Base-by-base conservation (phyloP, 108 stramenopile genomes). In the Cyclotella baltica region DNA sequence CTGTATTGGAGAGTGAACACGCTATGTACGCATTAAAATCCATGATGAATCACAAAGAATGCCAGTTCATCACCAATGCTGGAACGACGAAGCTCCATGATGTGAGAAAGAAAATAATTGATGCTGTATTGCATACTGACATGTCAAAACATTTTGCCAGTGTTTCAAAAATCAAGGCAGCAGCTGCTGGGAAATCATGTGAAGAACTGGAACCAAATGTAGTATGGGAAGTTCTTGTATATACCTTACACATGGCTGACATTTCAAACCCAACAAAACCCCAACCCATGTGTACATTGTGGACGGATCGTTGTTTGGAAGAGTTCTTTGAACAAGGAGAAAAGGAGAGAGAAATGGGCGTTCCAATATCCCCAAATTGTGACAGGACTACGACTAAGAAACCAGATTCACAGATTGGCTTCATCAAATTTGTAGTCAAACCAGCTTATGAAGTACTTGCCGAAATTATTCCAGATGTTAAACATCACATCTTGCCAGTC, bases 371-470 rank as follows among this genome's bases (percentile, higher is more conserved):
- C 27, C 93, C 92, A 20, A 80, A 92, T 13, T 94, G 93, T 65
- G 85, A 91, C 67, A 83, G 89, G 6, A 67, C 55, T 31, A 77
- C 83, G 11, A 79, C 80, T 52, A 65, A 86, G 35, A 79, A 86
- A 36, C 71, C 83, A 34, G 86, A 94, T 66, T 88, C 86, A 51
- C 95, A 96, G 80, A 76, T 87, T 61, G 93, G 90, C 31, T 96
- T 96, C 61, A 89, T 96, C 61, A 89, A 96, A 62, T 96, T 93
- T 69, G 89, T 96, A 63, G 90, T 93, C 18, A 55, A 80, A 38
- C 95, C 93, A 23, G 81, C 89, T 38, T 84, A 73, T 78, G 72
- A 86, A 58, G 34, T 85, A 11, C 62, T 89, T 46, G 84, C 72
- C 4, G 78, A 84, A 62, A 43, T 84, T 20, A 36, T 87, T 34